Base-by-base conservation (phyloP, 2,329 filamentous ascomycete species). In the Cladosporium colombiae region DNA sequence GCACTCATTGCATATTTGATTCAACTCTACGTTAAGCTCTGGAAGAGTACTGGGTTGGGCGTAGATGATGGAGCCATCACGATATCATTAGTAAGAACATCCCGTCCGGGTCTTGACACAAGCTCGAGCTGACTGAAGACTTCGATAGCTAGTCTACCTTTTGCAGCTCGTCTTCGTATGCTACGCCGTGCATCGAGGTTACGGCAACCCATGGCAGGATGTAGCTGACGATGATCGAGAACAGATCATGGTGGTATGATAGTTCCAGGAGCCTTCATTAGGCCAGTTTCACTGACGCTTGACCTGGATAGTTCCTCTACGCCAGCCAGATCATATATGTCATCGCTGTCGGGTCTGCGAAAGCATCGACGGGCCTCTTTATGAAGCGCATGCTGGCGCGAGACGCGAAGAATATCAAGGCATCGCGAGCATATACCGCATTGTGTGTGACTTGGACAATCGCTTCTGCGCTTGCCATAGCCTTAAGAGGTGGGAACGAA, bases 341-440 rank as follows among this genome's bases (percentile, higher is more conserved):
- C 18, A 16, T 35, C 11, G 37, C 25, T 65, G 64, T 59, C 23
- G 64, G 29, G 8, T 61, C 21, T 62, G 16, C 44, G 61, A 46
- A 44, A 31, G 27, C n/a, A 29, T 27, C 40, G 16, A 31, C 55
- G 5, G 31, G 25, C 23, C n/a, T 31, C 0, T 29, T 29, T 25
- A 31, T 52, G 18, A 52, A 61, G 56, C 40, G 33, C 57, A 29
- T 52, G 49, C 49, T 52, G 2, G 27, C 49, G 14, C 49, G 49
- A 29, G 49, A 55, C 44, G 11, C 56, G 44, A 21, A 55, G 44
- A 52, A 27, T 2, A 29, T 27, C 16, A 25, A 27, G 27, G 27
- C 27, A 8, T 25, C 49, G 16, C 14, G 7, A 29, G 49, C 49
- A 52, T 27, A 18, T 29, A 52, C 49, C 13, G 27, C 2, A 18